These are phyloP conservation scores for Chlorella sp. DNA, from an alignment of 139 green algal genomes.

Conservation along the genomic window DNA sequence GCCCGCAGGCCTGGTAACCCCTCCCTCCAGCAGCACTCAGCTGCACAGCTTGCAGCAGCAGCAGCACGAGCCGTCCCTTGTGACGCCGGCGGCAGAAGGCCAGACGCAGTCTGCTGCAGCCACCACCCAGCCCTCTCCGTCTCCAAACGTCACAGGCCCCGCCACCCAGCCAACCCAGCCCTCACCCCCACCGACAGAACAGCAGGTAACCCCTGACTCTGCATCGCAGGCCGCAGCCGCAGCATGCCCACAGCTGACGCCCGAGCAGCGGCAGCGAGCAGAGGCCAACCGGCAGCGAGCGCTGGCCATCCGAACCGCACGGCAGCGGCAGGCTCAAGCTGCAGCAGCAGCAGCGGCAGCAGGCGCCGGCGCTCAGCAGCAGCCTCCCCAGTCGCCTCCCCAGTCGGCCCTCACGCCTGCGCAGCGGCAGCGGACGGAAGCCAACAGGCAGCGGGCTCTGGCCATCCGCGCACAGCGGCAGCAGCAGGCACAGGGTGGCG, in stretches of 20 bases:
- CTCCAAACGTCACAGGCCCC: too few relatives aligned
- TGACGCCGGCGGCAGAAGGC: too few relatives aligned
- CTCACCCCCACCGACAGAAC: too few relatives aligned
- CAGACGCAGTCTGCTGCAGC: too few relatives aligned
- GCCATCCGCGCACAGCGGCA: slow-evolving; percentile 4
- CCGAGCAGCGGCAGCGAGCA: slow-evolving; percentile 9
- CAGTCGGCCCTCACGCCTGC: background rate
- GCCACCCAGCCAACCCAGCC: too few relatives aligned
- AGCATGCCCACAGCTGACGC: background rate
- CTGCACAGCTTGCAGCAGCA: too few relatives aligned
- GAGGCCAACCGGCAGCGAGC: slow-evolving; percentile 27
- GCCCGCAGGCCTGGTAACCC: too few relatives aligned
- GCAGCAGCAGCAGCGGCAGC: background rate
- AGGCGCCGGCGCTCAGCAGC: background rate
- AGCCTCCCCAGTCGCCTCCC: background rate
- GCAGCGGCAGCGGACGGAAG: slow-evolving; percentile 2
- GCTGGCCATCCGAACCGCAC: background rate
- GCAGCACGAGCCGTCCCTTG: too few relatives aligned
- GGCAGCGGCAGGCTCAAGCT: background rate
- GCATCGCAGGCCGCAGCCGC: background rate
- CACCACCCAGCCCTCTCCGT: too few relatives aligned
- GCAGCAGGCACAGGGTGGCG: background rate
- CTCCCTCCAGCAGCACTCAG: too few relatives aligned
- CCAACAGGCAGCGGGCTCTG: slow-evolving; percentile 20
- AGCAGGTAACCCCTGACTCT: too few relatives aligned